Conservation (phyloP, 2,329 filamentous ascomycete species). For the Lasiodiplodia sp. region DNA sequence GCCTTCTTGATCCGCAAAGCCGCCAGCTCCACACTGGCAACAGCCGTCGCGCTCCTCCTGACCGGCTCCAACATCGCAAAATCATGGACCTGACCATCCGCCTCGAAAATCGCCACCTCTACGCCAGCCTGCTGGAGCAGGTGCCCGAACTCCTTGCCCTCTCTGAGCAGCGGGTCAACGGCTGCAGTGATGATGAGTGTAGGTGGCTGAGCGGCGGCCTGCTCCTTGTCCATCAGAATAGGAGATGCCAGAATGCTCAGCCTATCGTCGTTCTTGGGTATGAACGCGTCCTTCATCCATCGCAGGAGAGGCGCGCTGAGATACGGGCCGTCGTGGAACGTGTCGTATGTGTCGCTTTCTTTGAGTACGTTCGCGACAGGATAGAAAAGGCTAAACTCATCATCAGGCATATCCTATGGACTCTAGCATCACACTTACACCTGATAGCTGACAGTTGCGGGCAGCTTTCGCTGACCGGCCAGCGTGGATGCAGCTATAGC, state of each 20-base stretch:
- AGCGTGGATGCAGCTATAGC: neutral
- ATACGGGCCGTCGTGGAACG: conserved; percentile 15
- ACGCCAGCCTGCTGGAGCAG: conserved; percentile 16
- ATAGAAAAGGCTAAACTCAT: conserved; percentile 10
- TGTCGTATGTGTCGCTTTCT: conserved; percentile 11
- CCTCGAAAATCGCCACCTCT: conserved; percentile 21
- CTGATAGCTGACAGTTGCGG: conserved; percentile 10
- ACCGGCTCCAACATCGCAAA: conserved; percentile 22
- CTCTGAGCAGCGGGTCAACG: conserved; percentile 2
- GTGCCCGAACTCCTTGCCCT: conserved; percentile 18
- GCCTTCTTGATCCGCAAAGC: conserved; percentile 14
- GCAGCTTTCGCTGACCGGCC: neutral
- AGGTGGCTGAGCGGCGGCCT: conserved; percentile 13
- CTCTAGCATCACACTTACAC: neutral
- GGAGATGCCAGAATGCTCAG: conserved; percentile 11
- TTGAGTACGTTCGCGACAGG: conserved; percentile 3
- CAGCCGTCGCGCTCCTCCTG: conserved; percentile 12
- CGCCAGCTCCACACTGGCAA: conserved; percentile 12
- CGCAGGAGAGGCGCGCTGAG: conserved; percentile 1
- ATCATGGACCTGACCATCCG: conserved; percentile 16
- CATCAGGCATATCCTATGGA: neutral
- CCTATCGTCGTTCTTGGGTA: conserved; percentile 12
- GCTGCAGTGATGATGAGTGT: conserved; percentile 23
- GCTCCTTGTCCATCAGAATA: neutral
- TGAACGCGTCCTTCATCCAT: conserved; percentile 22